A percentile compares a stretch with the other conserved stretches of the same genome.
These are phyloP conservation scores for Sonneratia caseolaris DNA, from an alignment of 345 rosid genomes.

Conservation along the genomic window DNA sequence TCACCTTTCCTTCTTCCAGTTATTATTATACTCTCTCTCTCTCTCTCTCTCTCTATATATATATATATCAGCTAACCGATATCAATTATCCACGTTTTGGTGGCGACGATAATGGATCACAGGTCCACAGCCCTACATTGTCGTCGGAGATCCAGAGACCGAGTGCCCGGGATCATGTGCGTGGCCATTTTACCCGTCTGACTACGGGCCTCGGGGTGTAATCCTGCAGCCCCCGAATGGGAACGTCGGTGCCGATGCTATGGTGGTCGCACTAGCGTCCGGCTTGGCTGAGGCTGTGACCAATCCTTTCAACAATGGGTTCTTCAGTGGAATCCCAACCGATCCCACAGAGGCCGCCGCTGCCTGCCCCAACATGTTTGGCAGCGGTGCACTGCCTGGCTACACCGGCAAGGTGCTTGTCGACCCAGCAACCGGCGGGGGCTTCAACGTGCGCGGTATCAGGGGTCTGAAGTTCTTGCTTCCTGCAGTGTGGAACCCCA, in stretches of 20 bases:
- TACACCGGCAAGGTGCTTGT: conserved; percentile 31
- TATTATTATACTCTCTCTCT: too few relatives aligned
- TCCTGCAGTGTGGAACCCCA: conserved; percentile 62
- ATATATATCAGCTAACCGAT: not conserved
- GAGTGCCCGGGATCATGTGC: conserved; percentile 64
- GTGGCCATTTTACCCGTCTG: conserved; percentile 52
- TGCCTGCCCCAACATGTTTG: conserved; percentile 43
- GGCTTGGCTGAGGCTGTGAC: conserved; percentile 42
- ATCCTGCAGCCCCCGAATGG: conserved; percentile 46
- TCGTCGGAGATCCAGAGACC: conserved; percentile 50
- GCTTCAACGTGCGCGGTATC: conserved; percentile 43
- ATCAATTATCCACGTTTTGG: too few relatives aligned
- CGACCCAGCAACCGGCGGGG: conserved; percentile 40
- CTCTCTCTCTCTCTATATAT: too few relatives aligned
- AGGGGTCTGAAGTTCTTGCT: conserved; percentile 48
- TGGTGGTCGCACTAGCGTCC: conserved; percentile 47
- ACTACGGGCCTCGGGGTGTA: conserved; percentile 31
- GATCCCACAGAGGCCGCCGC: conserved; percentile 22
- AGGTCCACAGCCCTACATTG: conserved; percentile 30
- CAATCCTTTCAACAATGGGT: conserved; percentile 29
- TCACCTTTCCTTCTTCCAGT: not conserved
- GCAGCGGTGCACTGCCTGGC: conserved; percentile 43
- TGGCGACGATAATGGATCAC: not conserved
- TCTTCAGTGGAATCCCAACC: conserved; percentile 7
- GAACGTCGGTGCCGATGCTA: conserved; percentile 50